Evolutionary conservation across 2,329 filamentous ascomycete species (phyloP).

Genomic region (Phoma herbarum): DNA sequence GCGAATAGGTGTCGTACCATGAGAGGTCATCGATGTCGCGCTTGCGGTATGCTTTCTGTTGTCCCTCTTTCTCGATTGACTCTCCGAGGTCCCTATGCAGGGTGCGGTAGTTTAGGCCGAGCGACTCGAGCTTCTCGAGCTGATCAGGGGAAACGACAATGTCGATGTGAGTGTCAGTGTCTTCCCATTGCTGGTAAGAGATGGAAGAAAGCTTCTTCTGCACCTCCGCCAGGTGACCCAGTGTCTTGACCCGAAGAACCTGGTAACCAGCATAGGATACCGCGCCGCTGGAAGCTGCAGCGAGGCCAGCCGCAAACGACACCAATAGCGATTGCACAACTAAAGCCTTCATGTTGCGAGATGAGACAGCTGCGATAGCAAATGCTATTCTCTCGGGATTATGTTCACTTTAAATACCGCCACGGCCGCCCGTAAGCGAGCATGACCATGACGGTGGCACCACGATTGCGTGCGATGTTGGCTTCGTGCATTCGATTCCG

Average conservation of each 20-base stretch:
- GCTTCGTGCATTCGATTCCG: not conserved
- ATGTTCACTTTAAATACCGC: not conserved
- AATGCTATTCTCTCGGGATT: not conserved
- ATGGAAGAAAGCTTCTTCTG: not conserved
- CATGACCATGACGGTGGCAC: not conserved
- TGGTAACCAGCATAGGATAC: not conserved
- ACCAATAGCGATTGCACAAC: not conserved
- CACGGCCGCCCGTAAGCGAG: not conserved
- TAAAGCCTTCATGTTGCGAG: not conserved
- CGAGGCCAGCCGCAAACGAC: not conserved
- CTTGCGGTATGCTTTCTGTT: not conserved
- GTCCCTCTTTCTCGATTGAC: not conserved
- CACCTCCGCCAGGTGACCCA: not conserved
- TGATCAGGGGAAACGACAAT: not conserved
- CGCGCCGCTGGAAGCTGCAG: not conserved
- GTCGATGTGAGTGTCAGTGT: not conserved
- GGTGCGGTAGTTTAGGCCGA: not conserved
- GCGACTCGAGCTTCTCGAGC: not conserved
- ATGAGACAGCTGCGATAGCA: not conserved
- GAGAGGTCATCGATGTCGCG: not conserved
- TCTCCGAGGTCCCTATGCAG: not conserved
- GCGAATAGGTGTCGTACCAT: not conserved
- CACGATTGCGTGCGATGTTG: not conserved
- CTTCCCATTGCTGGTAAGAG: not conserved
- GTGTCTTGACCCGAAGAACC: not conserved